Evolutionary conservation across 345 rosid genomes (phyloP), one percentile per base, ranked within the genome.

Genomic region (Eucalyptus tenuipes): DNA sequence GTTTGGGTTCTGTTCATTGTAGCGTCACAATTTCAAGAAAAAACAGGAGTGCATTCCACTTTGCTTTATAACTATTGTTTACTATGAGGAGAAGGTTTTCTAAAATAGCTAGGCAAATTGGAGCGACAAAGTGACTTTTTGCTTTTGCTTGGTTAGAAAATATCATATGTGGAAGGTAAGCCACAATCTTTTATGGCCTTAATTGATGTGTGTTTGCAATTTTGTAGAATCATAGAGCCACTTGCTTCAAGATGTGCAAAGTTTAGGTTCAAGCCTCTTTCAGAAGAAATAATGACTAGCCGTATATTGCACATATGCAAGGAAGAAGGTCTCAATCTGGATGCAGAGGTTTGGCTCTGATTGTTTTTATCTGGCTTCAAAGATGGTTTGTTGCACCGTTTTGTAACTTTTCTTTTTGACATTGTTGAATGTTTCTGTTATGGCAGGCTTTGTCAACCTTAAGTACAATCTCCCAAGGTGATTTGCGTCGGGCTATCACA

Each of bases 181-280:
- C 27, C 82, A 37, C 82, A 75, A 75, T 20, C 13, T 40, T 3
- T 71, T 33, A 33, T 3, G 25, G 0, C 81, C 81, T 71, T 33
- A 71, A 33, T 29, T 89, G 75, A 87, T 87, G 33, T 6, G 89
- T 55, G 29, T 80, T 87, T 49, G 57, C 50, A 59, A 13, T 89
- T 90, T 85, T 85, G 40, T 89, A 97, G 99, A 95, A 97, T 97
- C 91, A 98, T 98, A 89, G 99, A 96, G 93, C 99, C 99, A 15
- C 99, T 98, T 92, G 99, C 99, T 88, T 97, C 99, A 49, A 97
- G 99, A 93, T 98, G 99, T 94, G 99, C 99, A 12, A 98, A 98
- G 95, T 97, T 98, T 94, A 95, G 99, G 92, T 98, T 98, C 91
- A 98, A 96, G 94, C 98, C 99, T 87, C 99, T 98, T 91, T 92